Base-by-base conservation (phyloP, 306 rosid species). In the Abrus precatorius region DNA sequence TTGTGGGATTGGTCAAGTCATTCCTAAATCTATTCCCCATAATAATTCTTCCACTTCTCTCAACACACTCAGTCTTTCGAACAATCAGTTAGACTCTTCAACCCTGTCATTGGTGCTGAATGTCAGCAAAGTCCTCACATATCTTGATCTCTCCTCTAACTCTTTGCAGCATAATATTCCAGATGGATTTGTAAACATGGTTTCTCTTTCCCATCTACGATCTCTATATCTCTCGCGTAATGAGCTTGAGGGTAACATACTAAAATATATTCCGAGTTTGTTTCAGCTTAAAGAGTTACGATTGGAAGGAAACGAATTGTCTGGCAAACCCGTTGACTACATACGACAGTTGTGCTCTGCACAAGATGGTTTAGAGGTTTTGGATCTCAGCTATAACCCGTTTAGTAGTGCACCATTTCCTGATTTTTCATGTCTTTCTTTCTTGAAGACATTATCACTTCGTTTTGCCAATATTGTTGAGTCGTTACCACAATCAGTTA, bases 311-410 rank as follows among this genome's bases (percentile, higher is more conserved):
- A 87, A 84, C 54, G 75, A 43, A 6, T 53, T 84, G 7, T 82
- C 76, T 6, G 84, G 59, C 9, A 45, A 57, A 55, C 84, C 80
- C 43, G 29, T 5, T 67, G 84, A 82, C 13, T 72, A 76, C 13
- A 9, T 85, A 6, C 52, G 38, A 5, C 47, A 68, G 44, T 38
- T 80, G 45, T 53, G 74, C 30, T 83, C 53, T 68, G 55, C 83
- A 33, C 54, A 74, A 32, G 49, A 63, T 14, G 43, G 67, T 45
- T 40, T 82, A 5, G 9, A 66, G 36, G 1, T 0, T 3, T 57
- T 87, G 32, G 6, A 13, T 54, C 44, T 87, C 1, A 36, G 74
- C 41, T 7, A 47, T 0, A 63, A 80, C 50, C 74, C 60, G 10
- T 80, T 80, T 3, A 30, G 1, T 10, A 29, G 9, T 1, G 74